These are phyloP conservation scores for Trichoderma endophyticum DNA, from an alignment of 2,329 filamentous ascomycete genomes.

Conservation along the genomic window DNA sequence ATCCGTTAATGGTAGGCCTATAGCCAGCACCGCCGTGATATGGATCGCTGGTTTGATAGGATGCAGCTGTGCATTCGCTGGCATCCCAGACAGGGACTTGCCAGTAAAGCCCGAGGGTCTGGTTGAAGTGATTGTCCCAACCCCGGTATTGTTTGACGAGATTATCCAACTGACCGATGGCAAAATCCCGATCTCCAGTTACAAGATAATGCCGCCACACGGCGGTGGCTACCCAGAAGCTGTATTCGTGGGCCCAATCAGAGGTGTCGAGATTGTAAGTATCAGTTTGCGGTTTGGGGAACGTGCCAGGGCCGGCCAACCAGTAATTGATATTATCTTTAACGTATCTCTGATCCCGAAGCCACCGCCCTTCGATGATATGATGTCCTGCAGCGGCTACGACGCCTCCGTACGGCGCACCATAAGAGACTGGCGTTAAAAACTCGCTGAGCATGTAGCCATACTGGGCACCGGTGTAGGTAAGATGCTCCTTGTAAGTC, in stretches of 20 bases:
- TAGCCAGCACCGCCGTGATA: not conserved
- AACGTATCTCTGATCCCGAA: not conserved
- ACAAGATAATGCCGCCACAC: conserved; percentile 4
- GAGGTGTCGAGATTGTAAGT: not conserved
- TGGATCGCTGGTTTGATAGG: not conserved
- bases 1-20: not conserved
- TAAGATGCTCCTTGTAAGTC: not conserved
- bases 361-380: not conserved
- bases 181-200: not conserved
- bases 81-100: not conserved
- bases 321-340: not conserved
- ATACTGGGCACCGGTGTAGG: not conserved
- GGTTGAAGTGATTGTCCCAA: not conserved
- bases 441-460: not conserved
- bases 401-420: not conserved
- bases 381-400: not conserved
- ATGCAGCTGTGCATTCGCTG: not conserved
- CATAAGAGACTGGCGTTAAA: not conserved
- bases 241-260: not conserved
- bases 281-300: not conserved
- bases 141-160: not conserved
- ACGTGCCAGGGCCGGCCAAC: not conserved
- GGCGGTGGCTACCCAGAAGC: not conserved
- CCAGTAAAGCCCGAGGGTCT: not conserved
- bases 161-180: not conserved